phyloP scores from a whole-genome alignment of 441 rosid genomes.

The Pelargonium cotyledonis region DNA sequence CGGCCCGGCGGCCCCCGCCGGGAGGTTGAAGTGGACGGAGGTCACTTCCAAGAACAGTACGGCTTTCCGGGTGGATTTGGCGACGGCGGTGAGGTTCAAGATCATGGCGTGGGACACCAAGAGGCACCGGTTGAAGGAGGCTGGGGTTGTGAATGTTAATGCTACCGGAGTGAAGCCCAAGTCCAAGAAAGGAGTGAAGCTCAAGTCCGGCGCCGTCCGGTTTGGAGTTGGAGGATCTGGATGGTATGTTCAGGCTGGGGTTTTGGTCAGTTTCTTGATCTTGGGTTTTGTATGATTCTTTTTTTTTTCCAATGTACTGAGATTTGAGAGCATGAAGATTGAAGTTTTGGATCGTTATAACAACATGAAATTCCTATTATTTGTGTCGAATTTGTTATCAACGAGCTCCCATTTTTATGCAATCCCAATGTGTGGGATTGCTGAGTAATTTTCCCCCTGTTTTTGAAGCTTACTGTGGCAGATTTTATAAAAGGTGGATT shows the following conservation, averaged over 20 bases:
- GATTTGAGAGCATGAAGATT: too few relatives aligned
- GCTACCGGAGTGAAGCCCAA: background rate
- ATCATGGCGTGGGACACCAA: background rate
- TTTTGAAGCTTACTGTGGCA: too few relatives aligned
- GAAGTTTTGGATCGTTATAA: too few relatives aligned
- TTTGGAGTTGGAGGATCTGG: too few relatives aligned
- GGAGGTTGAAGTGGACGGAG: background rate
- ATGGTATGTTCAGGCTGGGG: background rate
- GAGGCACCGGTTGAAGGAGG: background rate
- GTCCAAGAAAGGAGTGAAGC: background rate
- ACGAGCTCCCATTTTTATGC: too few relatives aligned
- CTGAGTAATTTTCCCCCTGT: too few relatives aligned
- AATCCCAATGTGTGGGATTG: too few relatives aligned
- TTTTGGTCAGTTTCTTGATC: background rate
- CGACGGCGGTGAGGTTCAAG: background rate
- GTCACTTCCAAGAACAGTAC: background rate
- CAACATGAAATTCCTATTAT: too few relatives aligned
- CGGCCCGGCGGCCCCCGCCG: background rate
- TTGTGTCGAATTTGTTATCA: too few relatives aligned
- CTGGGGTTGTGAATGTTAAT: background rate
- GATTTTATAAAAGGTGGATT: too few relatives aligned
- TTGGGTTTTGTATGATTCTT: background rate
- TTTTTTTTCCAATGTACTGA: background rate
- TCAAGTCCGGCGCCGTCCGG: background rate
- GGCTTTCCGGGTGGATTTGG: constrained; percentile 3